Percentiles rank a stretch among this genome's conserved stretches.
These are phyloP conservation scores for Cordyceps pruinosa DNA, from an alignment of 2,329 filamentous ascomycete species.

Conservation along the genomic window DNA sequence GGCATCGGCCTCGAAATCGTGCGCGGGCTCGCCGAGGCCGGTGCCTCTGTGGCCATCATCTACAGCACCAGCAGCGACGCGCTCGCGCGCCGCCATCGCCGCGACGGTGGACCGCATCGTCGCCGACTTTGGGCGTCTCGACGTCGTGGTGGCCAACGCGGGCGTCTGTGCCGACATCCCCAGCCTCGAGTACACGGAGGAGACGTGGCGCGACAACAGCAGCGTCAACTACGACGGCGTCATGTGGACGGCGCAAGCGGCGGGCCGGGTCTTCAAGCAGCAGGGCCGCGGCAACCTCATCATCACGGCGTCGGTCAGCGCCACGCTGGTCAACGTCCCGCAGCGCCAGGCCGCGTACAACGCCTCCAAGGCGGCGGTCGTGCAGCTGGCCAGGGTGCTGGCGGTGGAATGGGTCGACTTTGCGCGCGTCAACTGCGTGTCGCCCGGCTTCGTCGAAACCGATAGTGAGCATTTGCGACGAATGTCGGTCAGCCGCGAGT, in stretches of 20 bases:
- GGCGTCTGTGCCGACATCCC: conserved; percentile 21
- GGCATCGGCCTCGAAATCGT: conserved; percentile 17
- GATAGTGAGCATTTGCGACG: conserved; percentile 30
- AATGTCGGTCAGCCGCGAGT: background rate
- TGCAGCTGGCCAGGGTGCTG: conserved; percentile 44
- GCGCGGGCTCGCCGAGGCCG: conserved; percentile 15
- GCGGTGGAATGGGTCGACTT: conserved; percentile 67
- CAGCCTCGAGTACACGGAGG: conserved; percentile 21
- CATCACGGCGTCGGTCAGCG: conserved; percentile 20
- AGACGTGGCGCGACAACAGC: conserved; percentile 20
- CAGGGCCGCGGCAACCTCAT: conserved; percentile 22
- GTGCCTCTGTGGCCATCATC: conserved; percentile 13
- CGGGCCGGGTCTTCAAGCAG: conserved; percentile 21
- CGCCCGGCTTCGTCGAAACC: conserved; percentile 64
- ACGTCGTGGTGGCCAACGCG: conserved; percentile 25
- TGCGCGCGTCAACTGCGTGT: conserved; percentile 62
- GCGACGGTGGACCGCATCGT: conserved; percentile 16
- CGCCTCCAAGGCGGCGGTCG: conserved; percentile 55
- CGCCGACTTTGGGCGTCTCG: conserved; percentile 18
- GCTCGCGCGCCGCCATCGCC: conserved; percentile 16
- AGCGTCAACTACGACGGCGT: conserved; percentile 24
- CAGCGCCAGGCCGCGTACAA: conserved; percentile 58
- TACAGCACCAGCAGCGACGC: conserved; percentile 13
- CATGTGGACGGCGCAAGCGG: conserved; percentile 21
- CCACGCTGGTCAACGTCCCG: conserved; percentile 19